Percentiles rank a stretch among this genome's conserved stretches.
These are phyloP conservation scores for Carnegiea gigantea DNA, from an alignment of 179 eudicot species.

Conservation along the genomic window DNA sequence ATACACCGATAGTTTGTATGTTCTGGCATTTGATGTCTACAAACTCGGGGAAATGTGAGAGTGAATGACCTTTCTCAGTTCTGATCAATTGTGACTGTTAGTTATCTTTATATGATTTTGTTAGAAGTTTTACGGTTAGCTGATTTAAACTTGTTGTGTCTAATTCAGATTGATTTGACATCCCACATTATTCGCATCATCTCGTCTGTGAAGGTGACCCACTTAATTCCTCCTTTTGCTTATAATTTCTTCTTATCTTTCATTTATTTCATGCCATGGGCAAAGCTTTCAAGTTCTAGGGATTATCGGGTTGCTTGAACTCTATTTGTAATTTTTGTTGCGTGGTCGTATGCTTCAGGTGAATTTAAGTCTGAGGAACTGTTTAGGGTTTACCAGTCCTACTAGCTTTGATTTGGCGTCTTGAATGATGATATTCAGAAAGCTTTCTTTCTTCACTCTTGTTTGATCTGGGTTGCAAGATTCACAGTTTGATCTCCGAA, in stretches of 20 bases:
- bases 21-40: not conserved
- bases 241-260: not conserved
- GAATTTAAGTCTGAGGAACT: not conserved
- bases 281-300: not conserved
- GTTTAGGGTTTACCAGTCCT: not conserved
- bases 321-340: not conserved
- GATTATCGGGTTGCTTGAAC: not conserved
- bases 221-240: constrained; percentile 1
- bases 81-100: not conserved
- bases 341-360: not conserved
- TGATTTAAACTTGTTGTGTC: constrained; percentile 1
- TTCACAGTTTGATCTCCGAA: not conserved
- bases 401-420: too few relatives aligned
- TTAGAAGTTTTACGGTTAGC: constrained; percentile 3
- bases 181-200: constrained; percentile 75
- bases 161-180: constrained; percentile 81
- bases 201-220: constrained; percentile 60
- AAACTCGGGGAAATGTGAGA: not conserved
- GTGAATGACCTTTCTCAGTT: not conserved
- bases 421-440: not conserved
- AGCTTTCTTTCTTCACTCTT: not conserved
- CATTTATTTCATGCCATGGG: not conserved
- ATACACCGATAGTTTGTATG: not conserved
- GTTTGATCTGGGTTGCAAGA: not conserved
- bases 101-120: not conserved